Conservation (phyloP, 164 flowering plant species). For the Vitis riparia region DNA sequence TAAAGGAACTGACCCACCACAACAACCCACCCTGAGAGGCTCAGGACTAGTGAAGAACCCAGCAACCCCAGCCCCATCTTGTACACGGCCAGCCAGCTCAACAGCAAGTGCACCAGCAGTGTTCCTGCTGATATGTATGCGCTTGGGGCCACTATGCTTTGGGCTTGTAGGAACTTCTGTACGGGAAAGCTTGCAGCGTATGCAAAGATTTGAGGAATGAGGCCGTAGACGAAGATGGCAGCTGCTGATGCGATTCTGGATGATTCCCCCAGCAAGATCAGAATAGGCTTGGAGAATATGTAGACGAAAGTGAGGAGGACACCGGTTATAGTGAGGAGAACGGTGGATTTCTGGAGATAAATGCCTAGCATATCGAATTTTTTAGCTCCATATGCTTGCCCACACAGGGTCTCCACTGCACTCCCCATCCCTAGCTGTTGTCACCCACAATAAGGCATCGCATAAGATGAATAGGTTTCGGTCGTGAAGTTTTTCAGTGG, state of each 20-base stretch:
- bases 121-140: constrained; percentile 24
- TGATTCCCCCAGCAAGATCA: constrained; percentile 27
- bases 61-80: constrained; percentile 29
- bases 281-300: constrained; percentile 29
- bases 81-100: constrained; percentile 26
- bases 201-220: constrained; percentile 38
- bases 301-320: constrained; percentile 24
- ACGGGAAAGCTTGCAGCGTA: constrained; percentile 35
- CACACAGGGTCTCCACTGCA: constrained; percentile 55
- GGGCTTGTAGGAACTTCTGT: constrained; percentile 38
- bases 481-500: too few relatives aligned
- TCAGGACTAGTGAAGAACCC: constrained; percentile 32
- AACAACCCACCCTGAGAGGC: constrained; percentile 35
- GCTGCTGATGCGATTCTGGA: constrained; percentile 29
- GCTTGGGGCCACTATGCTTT: constrained; percentile 35
- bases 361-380: constrained; percentile 30
- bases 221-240: constrained; percentile 25
- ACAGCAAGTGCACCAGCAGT: constrained; percentile 18
- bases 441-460: too few relatives aligned
- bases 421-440: constrained; percentile 69
- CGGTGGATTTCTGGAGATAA: constrained; percentile 30
- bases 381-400: constrained; percentile 34
- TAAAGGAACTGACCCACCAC: constrained; percentile 35
- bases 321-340: constrained; percentile 24
- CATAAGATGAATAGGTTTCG: too few relatives aligned